phyloP scores from a whole-genome alignment of 164 flowering plant species.

The Stephania yunnanensis region DNA sequence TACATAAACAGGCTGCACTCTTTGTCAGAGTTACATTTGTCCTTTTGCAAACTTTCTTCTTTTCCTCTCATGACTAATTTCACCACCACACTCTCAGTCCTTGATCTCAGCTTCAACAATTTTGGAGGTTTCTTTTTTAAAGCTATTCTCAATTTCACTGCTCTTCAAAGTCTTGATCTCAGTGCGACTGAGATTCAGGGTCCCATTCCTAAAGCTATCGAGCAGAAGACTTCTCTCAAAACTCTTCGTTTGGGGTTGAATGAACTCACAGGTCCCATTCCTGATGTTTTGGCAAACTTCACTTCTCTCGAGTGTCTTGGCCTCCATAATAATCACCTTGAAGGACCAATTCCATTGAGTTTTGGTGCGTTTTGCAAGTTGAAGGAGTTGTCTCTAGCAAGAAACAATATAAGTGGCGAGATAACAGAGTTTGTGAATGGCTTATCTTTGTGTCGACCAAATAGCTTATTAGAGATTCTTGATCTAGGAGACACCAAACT shows the following conservation, averaged over 20 bases:
- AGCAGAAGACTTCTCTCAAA: background rate
- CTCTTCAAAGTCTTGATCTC: background rate
- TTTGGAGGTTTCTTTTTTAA: background rate
- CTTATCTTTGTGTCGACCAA: background rate
- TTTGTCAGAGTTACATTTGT: conserved; percentile 5
- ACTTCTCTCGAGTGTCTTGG: background rate
- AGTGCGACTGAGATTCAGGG: background rate
- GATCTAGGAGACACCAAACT: background rate
- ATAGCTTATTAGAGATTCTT: background rate
- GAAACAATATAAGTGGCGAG: background rate
- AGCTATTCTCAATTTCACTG: background rate
- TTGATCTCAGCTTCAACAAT: background rate
- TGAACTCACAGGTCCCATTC: background rate
- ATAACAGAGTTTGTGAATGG: background rate
- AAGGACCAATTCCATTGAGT: background rate
- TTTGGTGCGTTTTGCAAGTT: conserved; percentile 3
- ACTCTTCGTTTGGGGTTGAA: background rate
- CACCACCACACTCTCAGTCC: background rate
- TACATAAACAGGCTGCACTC: conserved; percentile 6
- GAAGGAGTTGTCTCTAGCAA: background rate
- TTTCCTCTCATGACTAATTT: background rate
- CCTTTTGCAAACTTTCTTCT: conserved; percentile 2
- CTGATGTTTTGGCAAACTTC: background rate
- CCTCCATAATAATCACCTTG: background rate
- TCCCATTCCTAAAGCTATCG: background rate